Evolutionary conservation across 306 rosid species (phyloP).

Genomic region (cucumber (Cucumis sativus)): Cucumber_9930_V3 NC_026656.2:11786001-11786500

Average conservation of each 20-base stretch:
- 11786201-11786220: too few species aligned
- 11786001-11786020: too few species aligned
- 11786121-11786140: too few species aligned
- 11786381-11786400: not conserved
- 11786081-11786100: too few species aligned
- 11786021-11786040: too few species aligned
- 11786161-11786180: too few species aligned
- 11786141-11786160: too few species aligned
- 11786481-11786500: not conserved
- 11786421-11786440: not conserved
- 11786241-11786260: too few species aligned
- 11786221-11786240: not conserved
- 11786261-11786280: not conserved
- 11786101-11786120: too few species aligned
- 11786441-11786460: not conserved
- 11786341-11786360: not conserved
- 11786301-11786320: not conserved
- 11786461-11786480: not conserved
- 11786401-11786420: not conserved
- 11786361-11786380: not conserved
- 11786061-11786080: too few species aligned
- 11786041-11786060: too few species aligned
- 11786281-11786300: not conserved
- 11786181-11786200: too few species aligned
- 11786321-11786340: not conserved